Base-by-base conservation (phyloP, 768 basidiomycete genomes). In the Auricularia sp. region DNA sequence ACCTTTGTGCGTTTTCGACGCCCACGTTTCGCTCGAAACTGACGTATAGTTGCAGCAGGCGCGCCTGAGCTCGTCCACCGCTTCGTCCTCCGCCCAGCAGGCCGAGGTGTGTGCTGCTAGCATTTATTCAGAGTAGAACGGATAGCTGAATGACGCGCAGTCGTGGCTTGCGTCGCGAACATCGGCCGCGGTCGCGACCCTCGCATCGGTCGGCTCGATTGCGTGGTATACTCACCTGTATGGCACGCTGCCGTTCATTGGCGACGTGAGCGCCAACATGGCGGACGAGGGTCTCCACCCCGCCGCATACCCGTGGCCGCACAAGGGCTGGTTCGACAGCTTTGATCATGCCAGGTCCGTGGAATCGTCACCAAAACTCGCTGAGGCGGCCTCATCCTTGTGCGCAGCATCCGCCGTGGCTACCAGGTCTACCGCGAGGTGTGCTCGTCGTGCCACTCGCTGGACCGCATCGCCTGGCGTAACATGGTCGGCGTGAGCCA, bases 401-500 rank as follows among this genome's bases (percentile, higher is more conserved):
- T 2, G 23, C 62, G 42, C 66, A 96, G 94, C 76, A 95, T 98
- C 72, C 93, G 95, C 71, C 84, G 96, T 73, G 95, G 93, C 47
- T 95, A 91, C 80, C 87, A 90, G 76, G 97, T 99, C 64, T 99
- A 99, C 83, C 92, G 94, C 68, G 96, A 99, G 78, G 97, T 99
- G 64, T 99, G 97, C 74, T 92, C 97, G 16, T 93, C 97, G 11
- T 99, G 97, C 77, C 97, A 99, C 77, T 99, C 97, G 39, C 87
- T 99, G 64, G 93, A 99, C 80, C 93, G 97, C 71, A 95, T 99
- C 73, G 97, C 97, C 65, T 99, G 97, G 97, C 92, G 97, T 74
- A 99, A 98, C 80, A 81, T 99, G 65, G 97, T 99, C 68, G 97
- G 94, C 72, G 93, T 98, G 64, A 97, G 94, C 35, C 97, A 99